These are phyloP conservation scores for Amanita pseudoporphyria DNA, from an alignment of 768 basidiomycete species.

Conservation along the genomic window DNA sequence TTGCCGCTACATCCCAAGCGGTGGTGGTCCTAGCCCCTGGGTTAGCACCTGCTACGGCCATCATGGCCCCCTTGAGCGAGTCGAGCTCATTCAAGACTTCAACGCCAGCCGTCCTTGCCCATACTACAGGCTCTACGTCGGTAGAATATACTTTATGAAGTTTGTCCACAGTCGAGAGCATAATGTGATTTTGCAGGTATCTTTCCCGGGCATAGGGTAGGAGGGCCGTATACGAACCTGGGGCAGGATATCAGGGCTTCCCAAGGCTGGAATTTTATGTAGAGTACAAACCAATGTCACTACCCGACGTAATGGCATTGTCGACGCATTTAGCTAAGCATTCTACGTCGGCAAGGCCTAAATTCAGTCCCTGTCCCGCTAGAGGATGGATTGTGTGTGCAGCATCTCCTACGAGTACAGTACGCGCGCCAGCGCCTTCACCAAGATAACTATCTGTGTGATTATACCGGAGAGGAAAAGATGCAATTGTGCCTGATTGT, in stretches of 20 bases:
- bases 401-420: constrained; percentile 90
- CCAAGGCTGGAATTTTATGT: background rate
- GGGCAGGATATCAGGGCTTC: background rate
- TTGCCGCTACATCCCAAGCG: constrained; percentile 30
- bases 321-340: constrained; percentile 60
- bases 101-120: constrained; percentile 79
- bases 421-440: constrained; percentile 53
- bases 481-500: constrained; percentile 67
- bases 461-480: constrained; percentile 82
- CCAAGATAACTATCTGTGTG: constrained; percentile 87
- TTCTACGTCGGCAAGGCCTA: constrained; percentile 84
- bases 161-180: constrained; percentile 82
- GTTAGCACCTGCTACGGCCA: constrained; percentile 65
- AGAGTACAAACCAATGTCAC: constrained; percentile 65
- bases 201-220: constrained; percentile 70
- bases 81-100: constrained; percentile 90
- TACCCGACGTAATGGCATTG: constrained; percentile 46
- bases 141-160: constrained; percentile 80
- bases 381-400: constrained; percentile 94
- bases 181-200: constrained; percentile 78
- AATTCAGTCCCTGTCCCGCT: constrained; percentile 92
- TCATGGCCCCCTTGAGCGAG: constrained; percentile 70
- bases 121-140: constrained; percentile 61
- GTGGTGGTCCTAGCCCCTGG: constrained; percentile 8
- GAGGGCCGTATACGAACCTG: constrained; percentile 70